Evolutionary conservation across 225 moss, liverwort and hornwort genomes (phyloP), one percentile per base, ranked within the genome.

Genomic region (Pseudoscleropodium purum): DNA sequence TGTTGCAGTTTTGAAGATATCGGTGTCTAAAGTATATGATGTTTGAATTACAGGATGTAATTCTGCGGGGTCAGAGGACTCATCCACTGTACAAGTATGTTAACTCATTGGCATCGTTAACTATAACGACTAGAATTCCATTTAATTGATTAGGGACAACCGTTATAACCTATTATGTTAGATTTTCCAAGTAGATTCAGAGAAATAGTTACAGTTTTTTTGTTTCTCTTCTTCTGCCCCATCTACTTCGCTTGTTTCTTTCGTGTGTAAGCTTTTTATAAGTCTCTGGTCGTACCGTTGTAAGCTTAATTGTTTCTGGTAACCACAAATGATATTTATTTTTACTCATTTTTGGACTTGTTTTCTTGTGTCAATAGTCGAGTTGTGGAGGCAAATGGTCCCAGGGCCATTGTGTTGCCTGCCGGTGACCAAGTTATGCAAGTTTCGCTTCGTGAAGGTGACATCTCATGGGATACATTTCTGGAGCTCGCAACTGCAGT

Each of bases 371-470:
- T 90, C 80, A 72, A 57, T 86, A 97, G 97, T 81, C 97, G 97
- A 83, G 96, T 99, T 82, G 92, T 96, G 88, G 99, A 97, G 86
- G 99, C 99, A 66, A 90, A 94, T 70, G 99, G 95, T 62, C 99
- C 99, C 63, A 93, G 82, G 86, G 95, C 97, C 57, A 94, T 99
- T 90, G 99, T 99, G 75, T 89, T 99, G 65, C 92, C 97, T 84
- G 96, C 95, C 57, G 75, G 91, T 90, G 93, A 93, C 49, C 83
- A 88, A 69, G 83, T 54, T 57, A 80, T 99, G 73, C 70, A 85
- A 82, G 89, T 94, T 83, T 74, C 93, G 51, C 95, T 97, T 85
- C 96, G 99, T 86, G 93, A 93, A 86, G 97, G 95, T 57, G 99
- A 99, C 83, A 81, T 97, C 67, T 91, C 96, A 63, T 99, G 97